phyloP scores from a whole-genome alignment of 371 early-diverging fungal species.

The Mucor mucedo region DNA sequence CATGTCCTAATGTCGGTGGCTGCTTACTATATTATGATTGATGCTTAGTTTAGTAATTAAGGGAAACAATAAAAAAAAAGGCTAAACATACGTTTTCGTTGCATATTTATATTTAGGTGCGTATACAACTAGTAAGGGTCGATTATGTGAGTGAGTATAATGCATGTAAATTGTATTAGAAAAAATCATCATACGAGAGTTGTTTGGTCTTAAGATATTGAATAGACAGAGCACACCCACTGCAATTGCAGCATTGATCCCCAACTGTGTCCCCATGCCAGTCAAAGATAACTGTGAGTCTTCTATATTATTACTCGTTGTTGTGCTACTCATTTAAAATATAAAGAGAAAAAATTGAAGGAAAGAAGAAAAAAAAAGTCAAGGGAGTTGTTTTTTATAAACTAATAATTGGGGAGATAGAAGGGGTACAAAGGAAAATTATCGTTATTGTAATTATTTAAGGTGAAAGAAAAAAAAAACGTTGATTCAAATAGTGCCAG shows the following conservation, averaged over 20 bases:
- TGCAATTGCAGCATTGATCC: slow-evolving; percentile 54
- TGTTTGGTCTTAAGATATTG: slow-evolving; percentile 54
- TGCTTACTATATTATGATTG: neutral
- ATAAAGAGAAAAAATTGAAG: neutral
- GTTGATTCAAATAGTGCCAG: neutral
- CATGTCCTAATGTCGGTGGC: slow-evolving; percentile 4
- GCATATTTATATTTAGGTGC: slow-evolving; percentile 55
- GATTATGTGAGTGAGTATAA: neutral
- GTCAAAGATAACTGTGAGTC: slow-evolving; percentile 33
- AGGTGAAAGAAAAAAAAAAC: too few species aligned
- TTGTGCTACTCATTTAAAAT: neutral
- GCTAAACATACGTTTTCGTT: slow-evolving; percentile 40
- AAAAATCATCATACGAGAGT: slow-evolving; percentile 43
- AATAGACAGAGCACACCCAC: slow-evolving; percentile 50
- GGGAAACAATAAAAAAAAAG: neutral
- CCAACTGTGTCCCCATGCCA: slow-evolving; percentile 54
- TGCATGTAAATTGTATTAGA: neutral
- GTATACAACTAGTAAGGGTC: slow-evolving; percentile 13
- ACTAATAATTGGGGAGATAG: neutral
- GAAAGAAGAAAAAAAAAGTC: neutral
- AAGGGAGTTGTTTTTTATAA: neutral
- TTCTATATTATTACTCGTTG: slow-evolving; percentile 3
- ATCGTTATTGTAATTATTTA: neutral
- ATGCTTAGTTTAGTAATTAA: neutral
- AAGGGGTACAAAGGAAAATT: neutral